Evolutionary conservation across 2,329 filamentous ascomycete genomes (phyloP).

Genomic region (Arthroderma sp.): DNA sequence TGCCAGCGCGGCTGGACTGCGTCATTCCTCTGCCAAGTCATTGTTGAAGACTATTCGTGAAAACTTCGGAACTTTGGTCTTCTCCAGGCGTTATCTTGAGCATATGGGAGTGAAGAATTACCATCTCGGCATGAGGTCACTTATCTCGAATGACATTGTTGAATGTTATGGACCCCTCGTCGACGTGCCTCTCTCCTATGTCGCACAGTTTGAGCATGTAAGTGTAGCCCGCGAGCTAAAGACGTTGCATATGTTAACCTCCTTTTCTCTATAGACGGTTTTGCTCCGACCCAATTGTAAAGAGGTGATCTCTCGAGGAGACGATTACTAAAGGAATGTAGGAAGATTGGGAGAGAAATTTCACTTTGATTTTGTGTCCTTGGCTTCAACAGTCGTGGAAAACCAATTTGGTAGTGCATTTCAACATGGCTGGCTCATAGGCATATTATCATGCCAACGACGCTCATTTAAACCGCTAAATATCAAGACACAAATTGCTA

Average conservation of each 20-base stretch:
- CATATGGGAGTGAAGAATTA: slow-evolving; percentile 51
- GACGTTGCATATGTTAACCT: slow-evolving; percentile 19
- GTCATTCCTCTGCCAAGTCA: slow-evolving; percentile 43
- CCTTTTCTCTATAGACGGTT: slow-evolving; percentile 35
- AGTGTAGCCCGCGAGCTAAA: slow-evolving; percentile 10
- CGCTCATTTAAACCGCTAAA: not conserved
- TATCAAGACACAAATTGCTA: slow-evolving; percentile 1
- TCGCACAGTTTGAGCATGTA: slow-evolving; percentile 53
- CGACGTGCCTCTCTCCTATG: slow-evolving; percentile 49
- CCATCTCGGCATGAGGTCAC: slow-evolving; percentile 47
- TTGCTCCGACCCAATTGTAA: slow-evolving; percentile 34
- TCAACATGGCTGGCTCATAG: not conserved
- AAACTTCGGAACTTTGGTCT: slow-evolving; percentile 52
- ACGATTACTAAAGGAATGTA: slow-evolving; percentile 35
- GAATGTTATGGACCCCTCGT: slow-evolving; percentile 46
- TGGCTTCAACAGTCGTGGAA: not conserved
- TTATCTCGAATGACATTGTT: slow-evolving; percentile 47
- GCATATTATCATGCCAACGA: not conserved
- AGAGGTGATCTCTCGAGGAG: slow-evolving; percentile 43
- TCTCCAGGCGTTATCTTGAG: slow-evolving; percentile 51
- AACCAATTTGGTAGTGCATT: not conserved
- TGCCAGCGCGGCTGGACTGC: slow-evolving; percentile 28
- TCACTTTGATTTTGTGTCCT: not conserved
- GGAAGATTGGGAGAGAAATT: not conserved
- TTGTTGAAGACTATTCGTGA: slow-evolving; percentile 48